Conservation (phyloP, 805 yeast genomes). For the Kluyveromyces lactis region DNA sequence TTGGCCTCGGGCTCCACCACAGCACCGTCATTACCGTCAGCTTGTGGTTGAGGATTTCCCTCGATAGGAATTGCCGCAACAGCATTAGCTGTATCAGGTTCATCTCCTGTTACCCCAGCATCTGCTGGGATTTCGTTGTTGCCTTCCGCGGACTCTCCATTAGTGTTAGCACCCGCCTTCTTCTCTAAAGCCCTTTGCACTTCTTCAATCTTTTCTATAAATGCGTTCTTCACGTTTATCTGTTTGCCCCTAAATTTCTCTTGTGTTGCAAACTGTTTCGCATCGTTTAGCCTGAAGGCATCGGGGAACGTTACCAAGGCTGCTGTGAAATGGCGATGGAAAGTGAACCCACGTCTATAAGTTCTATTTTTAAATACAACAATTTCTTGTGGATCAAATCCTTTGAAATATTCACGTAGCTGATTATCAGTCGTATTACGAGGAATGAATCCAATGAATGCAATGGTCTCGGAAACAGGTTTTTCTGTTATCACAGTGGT, state of each 20-base stretch:
- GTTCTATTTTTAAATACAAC: constrained; percentile 37
- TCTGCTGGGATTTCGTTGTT: too few species aligned
- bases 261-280: constrained; percentile 33
- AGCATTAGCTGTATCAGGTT: too few species aligned
- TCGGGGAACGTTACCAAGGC: constrained; percentile 45
- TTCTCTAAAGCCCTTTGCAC: constrained; percentile 32
- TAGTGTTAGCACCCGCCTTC: constrained; percentile 5
- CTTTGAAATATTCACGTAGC: constrained; percentile 37
- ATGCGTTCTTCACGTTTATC: constrained; percentile 34
- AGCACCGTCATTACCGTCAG: too few species aligned
- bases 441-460: constrained; percentile 37
- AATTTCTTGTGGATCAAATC: constrained; percentile 39
- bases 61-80: too few species aligned
- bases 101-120: too few species aligned
- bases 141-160: too few species aligned
- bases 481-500: constrained; percentile 1
- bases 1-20: too few species aligned
- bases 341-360: constrained; percentile 16
- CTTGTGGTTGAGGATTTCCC: too few species aligned
- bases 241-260: constrained; percentile 32
- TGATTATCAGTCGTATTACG: constrained; percentile 36
- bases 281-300: constrained; percentile 35
- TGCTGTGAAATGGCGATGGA: constrained; percentile 33
- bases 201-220: constrained; percentile 35
- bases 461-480: constrained; percentile 35